These are phyloP conservation scores for Leptoxyphium fumago DNA, from an alignment of 2,329 filamentous ascomycete genomes.

Conservation along the genomic window DNA sequence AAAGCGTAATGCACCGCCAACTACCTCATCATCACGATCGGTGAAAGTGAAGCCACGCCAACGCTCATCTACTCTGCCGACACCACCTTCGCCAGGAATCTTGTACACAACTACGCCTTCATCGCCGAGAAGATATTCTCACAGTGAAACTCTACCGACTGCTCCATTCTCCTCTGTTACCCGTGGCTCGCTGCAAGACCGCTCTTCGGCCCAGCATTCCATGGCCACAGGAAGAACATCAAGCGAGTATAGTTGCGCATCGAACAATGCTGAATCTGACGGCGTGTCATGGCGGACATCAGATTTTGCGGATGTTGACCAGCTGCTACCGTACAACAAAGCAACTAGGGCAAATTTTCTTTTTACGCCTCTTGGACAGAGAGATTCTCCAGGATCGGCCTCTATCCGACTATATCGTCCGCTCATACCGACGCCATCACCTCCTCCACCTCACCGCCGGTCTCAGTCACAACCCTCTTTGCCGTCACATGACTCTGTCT, in stretches of 20 bases:
- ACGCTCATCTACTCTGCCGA: background rate
- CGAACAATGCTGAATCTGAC: constrained; percentile 11
- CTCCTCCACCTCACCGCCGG: background rate
- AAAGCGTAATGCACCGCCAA: background rate
- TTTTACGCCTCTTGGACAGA: no score
- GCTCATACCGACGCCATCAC: constrained; percentile 7
- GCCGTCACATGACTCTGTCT: background rate
- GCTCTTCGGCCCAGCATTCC: background rate
- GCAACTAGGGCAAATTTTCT: constrained; percentile 2
- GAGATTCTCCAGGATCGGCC: background rate
- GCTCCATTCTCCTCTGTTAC: background rate
- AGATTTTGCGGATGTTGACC: constrained; percentile 11
- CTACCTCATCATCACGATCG: background rate
- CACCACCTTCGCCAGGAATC: background rate
- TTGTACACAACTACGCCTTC: background rate
- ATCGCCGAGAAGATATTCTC: background rate
- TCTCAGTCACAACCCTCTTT: background rate
- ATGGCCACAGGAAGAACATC: constrained; percentile 11
- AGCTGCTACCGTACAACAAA: constrained; percentile 15
- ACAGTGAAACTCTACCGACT: background rate
- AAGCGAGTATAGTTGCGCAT: constrained; percentile 21
- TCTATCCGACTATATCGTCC: constrained; percentile 9
- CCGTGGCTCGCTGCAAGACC: background rate
- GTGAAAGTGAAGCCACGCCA: background rate
- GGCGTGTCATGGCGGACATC: constrained; percentile 6